Conservation (phyloP, 139 green algal species). For the Chlorella sorokiniana region DNA sequence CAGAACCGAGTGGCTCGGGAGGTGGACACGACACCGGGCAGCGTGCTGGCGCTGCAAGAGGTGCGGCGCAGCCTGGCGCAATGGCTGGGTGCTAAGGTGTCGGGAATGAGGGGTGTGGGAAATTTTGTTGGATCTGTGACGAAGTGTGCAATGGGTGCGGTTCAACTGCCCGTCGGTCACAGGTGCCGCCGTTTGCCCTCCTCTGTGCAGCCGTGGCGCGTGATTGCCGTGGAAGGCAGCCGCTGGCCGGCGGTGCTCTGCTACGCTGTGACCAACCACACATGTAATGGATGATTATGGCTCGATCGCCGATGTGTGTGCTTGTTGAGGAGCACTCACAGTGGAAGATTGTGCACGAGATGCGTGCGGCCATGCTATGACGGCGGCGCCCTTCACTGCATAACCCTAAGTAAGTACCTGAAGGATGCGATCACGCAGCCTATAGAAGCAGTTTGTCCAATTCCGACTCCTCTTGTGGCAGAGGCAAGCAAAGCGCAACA, state of each 20-base stretch:
- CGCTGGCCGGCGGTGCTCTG: constrained; percentile 11
- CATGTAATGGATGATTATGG: no score
- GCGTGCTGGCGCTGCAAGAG: constrained; percentile 2
- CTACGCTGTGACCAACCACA: neutral
- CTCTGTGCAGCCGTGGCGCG: constrained; percentile 9
- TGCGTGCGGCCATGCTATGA: no score
- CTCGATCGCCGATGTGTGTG: no score
- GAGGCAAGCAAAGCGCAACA: no score
- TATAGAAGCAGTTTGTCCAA: no score
- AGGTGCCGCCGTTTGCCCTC: neutral
- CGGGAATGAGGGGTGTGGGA: neutral
- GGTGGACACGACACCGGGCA: constrained; percentile 12
- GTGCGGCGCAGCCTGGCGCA: neutral
- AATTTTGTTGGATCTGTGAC: neutral
- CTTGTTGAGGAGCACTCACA: no score
- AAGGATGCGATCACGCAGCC: no score
- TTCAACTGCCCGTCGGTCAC: neutral
- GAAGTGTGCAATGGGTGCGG: no score
- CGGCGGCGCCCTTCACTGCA: no score
- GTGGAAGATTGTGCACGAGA: no score
- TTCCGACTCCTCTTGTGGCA: no score
- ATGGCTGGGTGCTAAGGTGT: neutral
- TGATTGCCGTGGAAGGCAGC: constrained; percentile 1
- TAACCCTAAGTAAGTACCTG: no score
- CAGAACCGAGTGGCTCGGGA: constrained; percentile 12